Evolutionary conservation across 768 basidiomycete genomes (phyloP).

Genomic region (Russula abietina): DNA sequence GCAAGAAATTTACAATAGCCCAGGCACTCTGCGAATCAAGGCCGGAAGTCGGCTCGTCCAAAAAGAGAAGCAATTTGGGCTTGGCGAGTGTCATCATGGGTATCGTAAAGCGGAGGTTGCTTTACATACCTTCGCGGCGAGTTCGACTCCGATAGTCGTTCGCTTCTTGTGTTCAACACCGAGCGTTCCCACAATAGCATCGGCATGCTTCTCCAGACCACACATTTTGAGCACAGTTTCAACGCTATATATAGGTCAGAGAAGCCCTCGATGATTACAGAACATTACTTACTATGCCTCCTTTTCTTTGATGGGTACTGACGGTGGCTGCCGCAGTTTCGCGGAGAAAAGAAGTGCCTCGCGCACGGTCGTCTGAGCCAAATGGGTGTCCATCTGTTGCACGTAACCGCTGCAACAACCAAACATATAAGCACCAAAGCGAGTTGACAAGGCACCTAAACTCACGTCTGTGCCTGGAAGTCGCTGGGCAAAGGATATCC

Average conservation of each 20-base stretch:
- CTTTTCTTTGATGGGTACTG: slow-evolving; percentile 63
- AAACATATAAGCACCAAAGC: slow-evolving; percentile 14
- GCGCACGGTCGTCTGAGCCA: slow-evolving; percentile 67
- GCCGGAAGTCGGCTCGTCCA: slow-evolving; percentile 85
- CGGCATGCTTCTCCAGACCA: slow-evolving; percentile 57
- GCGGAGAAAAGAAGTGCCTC: slow-evolving; percentile 81
- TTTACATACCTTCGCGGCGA: slow-evolving; percentile 59
- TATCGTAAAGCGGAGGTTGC: no score
- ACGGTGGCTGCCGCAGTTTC: slow-evolving; percentile 64
- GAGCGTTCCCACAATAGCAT: slow-evolving; percentile 63
- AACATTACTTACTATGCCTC: slow-evolving; percentile 58
- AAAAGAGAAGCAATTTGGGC: slow-evolving; percentile 76
- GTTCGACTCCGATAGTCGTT: slow-evolving; percentile 80
- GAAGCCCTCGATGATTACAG: not conserved
- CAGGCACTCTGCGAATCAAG: slow-evolving; percentile 84
- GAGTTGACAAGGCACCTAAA: slow-evolving; percentile 33
- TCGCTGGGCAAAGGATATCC: slow-evolving; percentile 40
- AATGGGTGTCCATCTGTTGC: slow-evolving; percentile 81
- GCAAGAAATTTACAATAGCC: slow-evolving; percentile 72
- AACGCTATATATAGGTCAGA: slow-evolving; percentile 33
- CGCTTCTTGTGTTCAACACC: slow-evolving; percentile 72
- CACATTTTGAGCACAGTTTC: slow-evolving; percentile 55
- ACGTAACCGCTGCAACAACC: slow-evolving; percentile 57
- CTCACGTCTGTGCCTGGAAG: slow-evolving; percentile 52
- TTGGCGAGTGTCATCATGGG: slow-evolving; percentile 24